phyloP scores from a whole-genome alignment of 2,329 filamentous ascomycete species.

The Colletotrichum agaves region DNA sequence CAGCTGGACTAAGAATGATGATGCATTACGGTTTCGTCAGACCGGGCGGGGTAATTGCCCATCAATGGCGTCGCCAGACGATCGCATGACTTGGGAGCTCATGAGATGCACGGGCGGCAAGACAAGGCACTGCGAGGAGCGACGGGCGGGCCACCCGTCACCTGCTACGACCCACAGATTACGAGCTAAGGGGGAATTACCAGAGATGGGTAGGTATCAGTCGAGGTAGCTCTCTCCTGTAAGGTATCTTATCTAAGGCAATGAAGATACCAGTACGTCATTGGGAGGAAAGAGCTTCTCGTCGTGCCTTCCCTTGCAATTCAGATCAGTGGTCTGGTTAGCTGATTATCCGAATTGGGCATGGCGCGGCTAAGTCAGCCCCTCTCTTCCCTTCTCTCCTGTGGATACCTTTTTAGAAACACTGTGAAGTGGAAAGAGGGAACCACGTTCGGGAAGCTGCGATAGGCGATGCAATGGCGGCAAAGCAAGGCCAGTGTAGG shows the following conservation, averaged over 20 bases:
- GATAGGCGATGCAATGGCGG: background rate
- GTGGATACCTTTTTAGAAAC: background rate
- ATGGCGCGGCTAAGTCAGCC: background rate
- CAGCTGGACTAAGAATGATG: slow-evolving; percentile 20
- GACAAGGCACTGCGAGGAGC: background rate
- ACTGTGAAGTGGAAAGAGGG: background rate
- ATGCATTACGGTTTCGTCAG: slow-evolving; percentile 39
- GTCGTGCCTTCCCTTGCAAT: background rate
- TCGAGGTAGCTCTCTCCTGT: background rate
- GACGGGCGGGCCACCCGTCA: slow-evolving; percentile 14
- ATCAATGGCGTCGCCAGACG: slow-evolving; percentile 34
- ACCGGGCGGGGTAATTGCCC: slow-evolving; percentile 37
- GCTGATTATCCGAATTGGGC: slow-evolving; percentile 31
- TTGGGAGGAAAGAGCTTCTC: background rate
- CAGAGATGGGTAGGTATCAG: no score
- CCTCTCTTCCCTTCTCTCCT: background rate
- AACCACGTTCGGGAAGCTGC: background rate
- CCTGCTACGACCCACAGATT: background rate
- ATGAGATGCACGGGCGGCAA: slow-evolving; percentile 11
- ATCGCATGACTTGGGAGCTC: slow-evolving; percentile 35
- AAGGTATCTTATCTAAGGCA: background rate
- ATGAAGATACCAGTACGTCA: background rate
- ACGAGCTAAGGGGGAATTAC: no score
- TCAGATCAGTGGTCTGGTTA: slow-evolving; percentile 1
- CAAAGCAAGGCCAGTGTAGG: background rate